A percentile compares a stretch with the other conserved stretches of the same genome.
These are phyloP conservation scores for Hirschfeldia incana DNA, from an alignment of 345 rosid species.

Conservation along the genomic window DNA sequence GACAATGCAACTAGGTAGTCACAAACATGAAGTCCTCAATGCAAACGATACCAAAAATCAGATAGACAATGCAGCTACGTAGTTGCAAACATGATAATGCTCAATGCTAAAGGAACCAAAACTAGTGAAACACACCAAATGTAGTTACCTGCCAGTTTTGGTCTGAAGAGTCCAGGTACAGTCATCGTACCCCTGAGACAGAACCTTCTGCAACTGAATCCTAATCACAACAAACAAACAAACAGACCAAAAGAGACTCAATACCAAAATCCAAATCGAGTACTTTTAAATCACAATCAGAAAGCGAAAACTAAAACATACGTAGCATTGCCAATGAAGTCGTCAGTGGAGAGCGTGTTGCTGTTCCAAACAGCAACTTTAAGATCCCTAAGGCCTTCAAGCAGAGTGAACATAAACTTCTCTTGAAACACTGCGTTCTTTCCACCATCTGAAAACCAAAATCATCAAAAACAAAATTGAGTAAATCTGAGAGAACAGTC, in stretches of 20 bases:
- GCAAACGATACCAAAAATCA: too few species aligned
- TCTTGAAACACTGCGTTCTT: conserved; percentile 83
- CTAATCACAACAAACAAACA: conserved; percentile 42
- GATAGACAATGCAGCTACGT: too few species aligned
- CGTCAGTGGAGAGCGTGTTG: conserved; percentile 62
- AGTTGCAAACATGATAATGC: too few species aligned
- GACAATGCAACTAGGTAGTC: too few species aligned
- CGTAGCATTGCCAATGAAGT: conserved; percentile 90
- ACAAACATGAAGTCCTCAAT: too few species aligned
- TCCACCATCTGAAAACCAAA: conserved; percentile 58
- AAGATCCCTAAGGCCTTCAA: conserved; percentile 83
- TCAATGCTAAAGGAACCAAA: not conserved
- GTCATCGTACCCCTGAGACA: conserved; percentile 78
- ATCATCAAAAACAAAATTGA: not conserved
- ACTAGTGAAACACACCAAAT: not conserved
- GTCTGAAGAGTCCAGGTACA: conserved; percentile 73
- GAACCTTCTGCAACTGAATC: conserved; percentile 73
- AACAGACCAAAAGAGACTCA: not conserved
- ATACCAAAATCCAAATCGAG: not conserved
- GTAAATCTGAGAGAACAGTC: not conserved
- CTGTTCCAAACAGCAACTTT: conserved; percentile 71
- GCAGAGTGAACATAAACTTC: conserved; percentile 68
- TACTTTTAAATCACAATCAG: not conserved
- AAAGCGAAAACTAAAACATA: conserved; percentile 30
- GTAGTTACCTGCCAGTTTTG: conserved; percentile 72